Evolutionary conservation across 805 yeast species (phyloP).

Genomic region (Nematodospora valgi): DNA sequence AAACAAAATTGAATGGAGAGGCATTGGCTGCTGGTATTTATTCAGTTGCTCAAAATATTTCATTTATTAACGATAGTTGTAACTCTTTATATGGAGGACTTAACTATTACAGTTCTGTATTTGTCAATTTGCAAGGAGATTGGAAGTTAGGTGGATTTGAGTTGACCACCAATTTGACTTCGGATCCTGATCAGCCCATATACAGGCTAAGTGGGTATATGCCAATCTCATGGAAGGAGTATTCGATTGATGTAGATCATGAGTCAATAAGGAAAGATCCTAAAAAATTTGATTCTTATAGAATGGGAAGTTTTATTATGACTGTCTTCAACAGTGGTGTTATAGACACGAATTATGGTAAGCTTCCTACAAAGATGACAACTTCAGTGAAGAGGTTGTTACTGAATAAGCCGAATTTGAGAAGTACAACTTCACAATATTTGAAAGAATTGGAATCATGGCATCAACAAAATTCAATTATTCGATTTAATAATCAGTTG

Average conservation of each 20-base stretch:
- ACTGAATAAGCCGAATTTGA: slow-evolving; percentile 30
- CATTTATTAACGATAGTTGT: slow-evolving; percentile 56
- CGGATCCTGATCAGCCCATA: slow-evolving; percentile 44
- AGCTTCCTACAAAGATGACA: slow-evolving; percentile 6
- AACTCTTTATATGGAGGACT: slow-evolving; percentile 59
- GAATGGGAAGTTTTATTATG: slow-evolving; percentile 54
- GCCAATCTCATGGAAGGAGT: slow-evolving; percentile 39
- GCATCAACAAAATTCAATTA: slow-evolving; percentile 43
- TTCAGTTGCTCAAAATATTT: slow-evolving; percentile 51
- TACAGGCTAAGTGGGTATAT: slow-evolving; percentile 30
- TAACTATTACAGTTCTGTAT: slow-evolving; percentile 50
- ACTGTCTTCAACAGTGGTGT: slow-evolving; percentile 15
- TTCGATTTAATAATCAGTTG: slow-evolving; percentile 50
- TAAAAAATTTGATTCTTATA: slow-evolving; percentile 59
- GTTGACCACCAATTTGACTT: slow-evolving; percentile 45
- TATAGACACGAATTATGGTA: not conserved
- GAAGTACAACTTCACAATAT: slow-evolving; percentile 28
- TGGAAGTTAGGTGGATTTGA: slow-evolving; percentile 88
- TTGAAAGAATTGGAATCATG: slow-evolving; percentile 19
- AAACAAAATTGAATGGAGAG: slow-evolving; percentile 25
- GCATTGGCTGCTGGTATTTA: slow-evolving; percentile 53
- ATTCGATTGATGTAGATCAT: slow-evolving; percentile 44
- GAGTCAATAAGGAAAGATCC: slow-evolving; percentile 34
- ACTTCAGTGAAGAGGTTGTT: slow-evolving; percentile 28
- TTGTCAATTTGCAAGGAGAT: slow-evolving; percentile 64